A percentile compares a stretch with the other conserved stretches of the same genome.
These are phyloP conservation scores for Pichiaceae sp. DNA, from an alignment of 1,139 yeast species.

Conservation along the genomic window DNA sequence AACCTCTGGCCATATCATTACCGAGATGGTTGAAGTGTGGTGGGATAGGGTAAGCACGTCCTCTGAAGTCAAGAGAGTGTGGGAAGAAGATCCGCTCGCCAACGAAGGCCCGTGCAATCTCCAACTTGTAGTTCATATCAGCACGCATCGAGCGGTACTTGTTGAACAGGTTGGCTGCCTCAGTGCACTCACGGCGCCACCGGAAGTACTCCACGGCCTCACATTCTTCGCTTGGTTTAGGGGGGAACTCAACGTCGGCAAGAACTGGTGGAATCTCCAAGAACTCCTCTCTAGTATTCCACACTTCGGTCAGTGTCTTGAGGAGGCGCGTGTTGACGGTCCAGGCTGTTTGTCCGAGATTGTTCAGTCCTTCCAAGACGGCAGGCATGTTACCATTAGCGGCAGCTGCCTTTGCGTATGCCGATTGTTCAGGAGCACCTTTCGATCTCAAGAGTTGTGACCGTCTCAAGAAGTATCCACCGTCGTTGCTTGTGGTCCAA, in stretches of 20 bases:
- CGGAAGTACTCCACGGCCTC: slow-evolving; percentile 68
- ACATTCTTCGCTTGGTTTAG: slow-evolving; percentile 53
- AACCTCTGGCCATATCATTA: slow-evolving; percentile 81
- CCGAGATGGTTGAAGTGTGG: slow-evolving; percentile 70
- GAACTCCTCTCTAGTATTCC: slow-evolving; percentile 81
- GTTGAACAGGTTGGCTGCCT: slow-evolving; percentile 51
- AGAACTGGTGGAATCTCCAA: slow-evolving; percentile 70
- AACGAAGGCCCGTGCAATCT: slow-evolving; percentile 86
- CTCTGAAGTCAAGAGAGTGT: slow-evolving; percentile 89
- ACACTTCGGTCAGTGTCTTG: slow-evolving; percentile 60
- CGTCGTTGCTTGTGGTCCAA: slow-evolving; percentile 75
- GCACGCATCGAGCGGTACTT: slow-evolving; percentile 81
- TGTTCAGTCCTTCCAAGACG: slow-evolving; percentile 79
- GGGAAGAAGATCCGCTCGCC: slow-evolving; percentile 92
- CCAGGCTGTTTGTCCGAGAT: slow-evolving; percentile 88
- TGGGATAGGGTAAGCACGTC: slow-evolving; percentile 91
- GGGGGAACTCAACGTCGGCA: slow-evolving; percentile 51
- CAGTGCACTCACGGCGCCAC: slow-evolving; percentile 57
- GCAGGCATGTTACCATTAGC: slow-evolving; percentile 54
- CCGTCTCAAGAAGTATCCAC: slow-evolving; percentile 71
- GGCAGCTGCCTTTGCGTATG: slow-evolving; percentile 80
- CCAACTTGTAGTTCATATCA: slow-evolving; percentile 86
- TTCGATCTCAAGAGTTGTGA: slow-evolving; percentile 63
- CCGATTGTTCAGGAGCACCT: slow-evolving; percentile 84
- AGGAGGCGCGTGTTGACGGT: slow-evolving; percentile 72